A percentile compares a stretch with the other conserved stretches of the same genome.
Evolutionary conservation across 495 filamentous ascomycete genomes (phyloP).

Genomic region (Bacidia gigantensis): DNA sequence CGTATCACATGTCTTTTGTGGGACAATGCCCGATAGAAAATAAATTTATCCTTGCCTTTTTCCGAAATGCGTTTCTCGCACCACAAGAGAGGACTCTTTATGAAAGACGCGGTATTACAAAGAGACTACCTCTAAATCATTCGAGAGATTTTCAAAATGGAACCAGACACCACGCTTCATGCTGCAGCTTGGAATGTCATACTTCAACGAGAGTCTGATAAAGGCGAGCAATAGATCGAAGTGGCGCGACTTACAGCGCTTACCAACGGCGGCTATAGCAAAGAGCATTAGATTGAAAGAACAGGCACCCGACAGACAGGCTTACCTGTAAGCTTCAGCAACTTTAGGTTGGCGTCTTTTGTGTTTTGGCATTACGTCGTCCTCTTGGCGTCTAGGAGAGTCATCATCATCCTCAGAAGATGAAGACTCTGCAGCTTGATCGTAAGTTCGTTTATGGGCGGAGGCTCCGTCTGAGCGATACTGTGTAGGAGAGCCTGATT

Average conservation of each 20-base stretch:
- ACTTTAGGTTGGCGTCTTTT: constrained; percentile 20
- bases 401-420: constrained; percentile 15
- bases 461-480: constrained; percentile 9
- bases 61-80: too few species aligned
- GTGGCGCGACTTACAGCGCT: constrained; percentile 3
- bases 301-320: background rate
- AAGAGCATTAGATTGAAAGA: constrained; percentile 7
- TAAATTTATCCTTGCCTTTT: too few species aligned
- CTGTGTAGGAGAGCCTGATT: constrained; percentile 5
- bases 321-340: constrained; percentile 19
- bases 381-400: constrained; percentile 17
- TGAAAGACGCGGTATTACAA: too few species aligned
- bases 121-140: too few species aligned
- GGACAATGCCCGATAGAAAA: too few species aligned
- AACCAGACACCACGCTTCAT: constrained; percentile 6
- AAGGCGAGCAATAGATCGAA: background rate
- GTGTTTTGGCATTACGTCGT: constrained; percentile 17
- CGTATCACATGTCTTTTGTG: too few species aligned
- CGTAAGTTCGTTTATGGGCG: constrained; percentile 15
- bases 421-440: constrained; percentile 10
- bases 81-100: too few species aligned
- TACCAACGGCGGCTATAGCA: constrained; percentile 19
- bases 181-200: background rate
- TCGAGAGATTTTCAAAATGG: background rate
- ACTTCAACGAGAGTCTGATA: background rate